A percentile compares a stretch with the other conserved stretches of the same genome.
Conservation (phyloP, 768 basidiomycete genomes). For the Porphyrellus cyaneotinctus region DNA sequence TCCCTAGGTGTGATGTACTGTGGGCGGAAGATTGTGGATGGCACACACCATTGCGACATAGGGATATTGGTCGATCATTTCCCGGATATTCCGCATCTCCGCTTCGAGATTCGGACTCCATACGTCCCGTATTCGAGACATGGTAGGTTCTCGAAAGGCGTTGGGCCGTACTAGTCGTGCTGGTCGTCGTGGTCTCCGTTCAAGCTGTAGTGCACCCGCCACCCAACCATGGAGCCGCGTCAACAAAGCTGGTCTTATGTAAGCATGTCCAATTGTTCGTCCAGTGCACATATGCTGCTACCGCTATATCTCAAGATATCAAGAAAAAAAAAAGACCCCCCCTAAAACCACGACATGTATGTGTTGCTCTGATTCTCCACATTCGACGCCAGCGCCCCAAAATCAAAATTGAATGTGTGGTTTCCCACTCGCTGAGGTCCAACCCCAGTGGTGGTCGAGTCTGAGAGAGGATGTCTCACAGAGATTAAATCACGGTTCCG, state of each 20-base stretch:
- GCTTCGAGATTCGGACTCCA: conserved; percentile 91
- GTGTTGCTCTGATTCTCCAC: conserved; percentile 52
- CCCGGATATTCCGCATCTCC: conserved; percentile 87
- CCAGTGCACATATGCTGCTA: too few species aligned
- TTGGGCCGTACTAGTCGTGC: not conserved
- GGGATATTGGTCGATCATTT: conserved; percentile 84
- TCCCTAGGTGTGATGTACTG: conserved; percentile 2
- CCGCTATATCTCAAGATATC: conserved; percentile 14
- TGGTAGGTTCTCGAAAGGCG: conserved; percentile 24
- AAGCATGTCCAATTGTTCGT: conserved; percentile 16
- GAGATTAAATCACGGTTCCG: conserved; percentile 25
- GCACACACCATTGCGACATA: conserved; percentile 88
- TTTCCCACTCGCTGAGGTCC: conserved; percentile 44
- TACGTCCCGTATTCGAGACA: conserved; percentile 90
- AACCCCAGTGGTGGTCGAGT: conserved; percentile 17
- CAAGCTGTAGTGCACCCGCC: conserved; percentile 11
- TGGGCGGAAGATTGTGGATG: conserved; percentile 1
- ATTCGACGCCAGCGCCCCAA: conserved; percentile 53
- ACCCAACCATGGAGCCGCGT: conserved; percentile 13
- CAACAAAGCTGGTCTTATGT: conserved; percentile 24
- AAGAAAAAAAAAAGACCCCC: conserved; percentile 20
- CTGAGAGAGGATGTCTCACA: conserved; percentile 16
- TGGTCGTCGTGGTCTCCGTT: conserved; percentile 20
- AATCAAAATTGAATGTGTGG: conserved; percentile 57
- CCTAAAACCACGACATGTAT: conserved; percentile 68